phyloP scores from a whole-genome alignment of 768 basidiomycete genomes.

The Boletus reticulatus region DNA sequence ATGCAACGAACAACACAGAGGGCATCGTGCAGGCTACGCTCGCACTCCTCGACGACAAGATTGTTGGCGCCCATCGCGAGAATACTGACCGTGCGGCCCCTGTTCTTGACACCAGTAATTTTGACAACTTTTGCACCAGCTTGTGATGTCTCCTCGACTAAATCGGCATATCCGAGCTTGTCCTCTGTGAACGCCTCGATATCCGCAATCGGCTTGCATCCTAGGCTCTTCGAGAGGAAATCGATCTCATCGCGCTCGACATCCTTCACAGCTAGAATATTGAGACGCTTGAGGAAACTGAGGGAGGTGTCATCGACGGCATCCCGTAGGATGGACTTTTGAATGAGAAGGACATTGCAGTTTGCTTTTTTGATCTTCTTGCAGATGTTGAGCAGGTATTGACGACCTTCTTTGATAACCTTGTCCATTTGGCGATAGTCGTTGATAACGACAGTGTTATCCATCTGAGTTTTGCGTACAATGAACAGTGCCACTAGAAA shows the following conservation, averaged over 20 bases:
- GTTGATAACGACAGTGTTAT: slow-evolving; percentile 98
- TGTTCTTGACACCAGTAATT: slow-evolving; percentile 93
- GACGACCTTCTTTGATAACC: slow-evolving; percentile 97
- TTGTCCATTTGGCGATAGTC: slow-evolving; percentile 99
- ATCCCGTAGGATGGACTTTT: slow-evolving; percentile 98
- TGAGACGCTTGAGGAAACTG: slow-evolving; percentile 94
- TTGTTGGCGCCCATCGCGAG: slow-evolving; percentile 92
- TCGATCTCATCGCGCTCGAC: slow-evolving; percentile 99
- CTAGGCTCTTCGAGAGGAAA: slow-evolving; percentile 92
- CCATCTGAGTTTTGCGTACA: slow-evolving; percentile 65
- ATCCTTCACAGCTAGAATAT: slow-evolving; percentile 95
- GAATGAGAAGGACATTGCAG: slow-evolving; percentile 97
- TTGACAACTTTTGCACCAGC: slow-evolving; percentile 89
- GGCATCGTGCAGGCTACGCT: slow-evolving; percentile 96
- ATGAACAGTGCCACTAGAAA: background rate
- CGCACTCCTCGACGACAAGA: slow-evolving; percentile 94
- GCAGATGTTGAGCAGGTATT: slow-evolving; percentile 96
- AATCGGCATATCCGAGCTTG: slow-evolving; percentile 94
- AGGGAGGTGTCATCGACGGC: slow-evolving; percentile 98
- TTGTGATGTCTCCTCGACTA: slow-evolving; percentile 85
- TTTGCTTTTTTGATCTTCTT: slow-evolving; percentile 99
- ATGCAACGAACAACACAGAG: slow-evolving; percentile 98
- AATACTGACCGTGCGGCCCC: slow-evolving; percentile 92
- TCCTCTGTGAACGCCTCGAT: slow-evolving; percentile 98
- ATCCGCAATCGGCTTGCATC: slow-evolving; percentile 95